Base-by-base conservation (phyloP, 2,329 filamentous ascomycete genomes). In the Biscogniauxia mediterranea region DNA sequence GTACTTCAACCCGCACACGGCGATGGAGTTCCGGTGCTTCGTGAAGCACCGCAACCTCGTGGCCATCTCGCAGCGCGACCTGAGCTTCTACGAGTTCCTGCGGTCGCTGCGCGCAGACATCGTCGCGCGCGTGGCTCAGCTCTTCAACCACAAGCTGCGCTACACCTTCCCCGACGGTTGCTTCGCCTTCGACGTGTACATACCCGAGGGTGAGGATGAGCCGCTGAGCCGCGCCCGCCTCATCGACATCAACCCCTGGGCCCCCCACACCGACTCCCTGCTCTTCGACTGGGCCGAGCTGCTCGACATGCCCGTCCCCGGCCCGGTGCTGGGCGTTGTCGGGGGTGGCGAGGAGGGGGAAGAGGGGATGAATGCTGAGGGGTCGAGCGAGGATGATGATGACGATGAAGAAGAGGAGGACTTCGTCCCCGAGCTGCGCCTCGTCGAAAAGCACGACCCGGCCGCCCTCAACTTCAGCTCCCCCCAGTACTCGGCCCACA, bases 161-260 rank as follows among this genome's bases (percentile, higher is more conserved):
- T 82, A 89, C 66, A 90, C 87, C 0, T 98, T 98, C 70, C 90
- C 91, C 0, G 94, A 98, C 64, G 82, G 85, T 2, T 89, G 86
- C 74, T 98, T 97, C 69, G 85, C 87, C 0, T 97, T 99, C 70
- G 95, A 99, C 73, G 89, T 97, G 52, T 98, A 99, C 72, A 84
- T 99, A 1, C 93, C 94, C 1, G 85, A 89, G 64, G 84, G 77
- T 6, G 75, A 79, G 52, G 84, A 82, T 26, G 80, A 78, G 59
- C 72, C 89, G 1, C 84, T 96, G 59, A 86, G 91, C 55, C 83
- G 86, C 54, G 91, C 96, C 1, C 90, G 93, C 79, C 80, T 99
- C 11, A 89, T 99, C 55, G 95, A 99, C 73, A 90, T 99, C 71
- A 98, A 98, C 71, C 92, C 95, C 0, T 99, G 94, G 92, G 94